phyloP scores from a whole-genome alignment of 1,284 basidiomycete species.

The Ustilago curta region DNA sequence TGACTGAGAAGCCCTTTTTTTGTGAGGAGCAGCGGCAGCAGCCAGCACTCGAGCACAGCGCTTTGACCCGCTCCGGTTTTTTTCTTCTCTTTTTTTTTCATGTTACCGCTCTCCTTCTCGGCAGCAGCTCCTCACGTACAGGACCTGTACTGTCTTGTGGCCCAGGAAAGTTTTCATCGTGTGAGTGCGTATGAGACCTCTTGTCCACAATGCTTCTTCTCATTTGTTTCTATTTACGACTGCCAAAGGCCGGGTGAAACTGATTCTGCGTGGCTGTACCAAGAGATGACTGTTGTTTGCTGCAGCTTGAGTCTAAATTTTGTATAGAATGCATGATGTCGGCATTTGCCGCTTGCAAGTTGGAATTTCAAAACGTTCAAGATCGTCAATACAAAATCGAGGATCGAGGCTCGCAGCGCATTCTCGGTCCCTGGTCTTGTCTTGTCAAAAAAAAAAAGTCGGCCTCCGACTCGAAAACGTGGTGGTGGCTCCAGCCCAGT shows the following conservation, averaged over 20 bases:
- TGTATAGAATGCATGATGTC: conserved; percentile 15
- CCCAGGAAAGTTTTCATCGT: no score
- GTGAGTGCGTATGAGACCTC: no score
- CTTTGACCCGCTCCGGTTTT: conserved; percentile 6
- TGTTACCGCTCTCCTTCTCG: no score
- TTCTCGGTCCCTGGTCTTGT: neutral
- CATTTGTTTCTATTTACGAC: no score
- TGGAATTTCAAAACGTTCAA: neutral
- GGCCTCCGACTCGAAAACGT: conserved; percentile 2
- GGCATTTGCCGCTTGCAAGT: neutral
- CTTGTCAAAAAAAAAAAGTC: conserved; percentile 27
- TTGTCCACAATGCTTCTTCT: no score
- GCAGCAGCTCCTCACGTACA: no score
- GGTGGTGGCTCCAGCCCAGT: conserved; percentile 6
- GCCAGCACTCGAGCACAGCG: neutral
- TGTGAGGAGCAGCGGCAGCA: neutral
- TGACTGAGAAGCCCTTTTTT: conserved; percentile 1
- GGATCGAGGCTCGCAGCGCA: conserved; percentile 41
- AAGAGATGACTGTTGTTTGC: neutral
- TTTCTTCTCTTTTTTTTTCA: neutral
- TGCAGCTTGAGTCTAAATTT: conserved; percentile 15
- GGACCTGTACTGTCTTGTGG: no score
- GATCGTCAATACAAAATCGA: conserved; percentile 32
- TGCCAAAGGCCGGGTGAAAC: no score
- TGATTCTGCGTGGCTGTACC: neutral